A percentile compares a stretch with the other conserved stretches of the same genome.
Conservation (phyloP, 345 rosid genomes). For the Heritiera littoralis region DNA sequence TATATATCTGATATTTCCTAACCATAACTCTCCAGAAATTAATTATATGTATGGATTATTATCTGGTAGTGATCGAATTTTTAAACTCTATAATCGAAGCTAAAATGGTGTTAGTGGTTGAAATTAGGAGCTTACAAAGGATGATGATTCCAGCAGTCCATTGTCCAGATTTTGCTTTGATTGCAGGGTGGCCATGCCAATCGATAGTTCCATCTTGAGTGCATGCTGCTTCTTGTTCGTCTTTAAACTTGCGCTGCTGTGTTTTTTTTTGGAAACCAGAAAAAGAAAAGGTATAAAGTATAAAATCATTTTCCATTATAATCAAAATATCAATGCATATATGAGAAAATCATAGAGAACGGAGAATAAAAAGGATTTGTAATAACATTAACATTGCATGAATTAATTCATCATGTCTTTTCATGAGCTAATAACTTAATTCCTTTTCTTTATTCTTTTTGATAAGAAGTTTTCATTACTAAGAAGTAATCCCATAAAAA, state of each 20-base stretch:
- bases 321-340: too few relatives aligned
- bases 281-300: neutral
- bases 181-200: conserved; percentile 65
- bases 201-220: conserved; percentile 65
- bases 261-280: neutral
- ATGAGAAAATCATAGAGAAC: neutral
- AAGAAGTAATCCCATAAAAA: too few relatives aligned
- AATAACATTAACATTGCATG: neutral
- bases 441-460: neutral
- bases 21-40: too few relatives aligned
- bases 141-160: conserved; percentile 75
- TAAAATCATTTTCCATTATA: neutral
- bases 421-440: neutral
- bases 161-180: conserved; percentile 50
- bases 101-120: neutral
- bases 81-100: too few relatives aligned
- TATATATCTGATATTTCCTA: too few relatives aligned
- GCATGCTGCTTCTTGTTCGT: conserved; percentile 33
- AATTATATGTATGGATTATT: too few relatives aligned
- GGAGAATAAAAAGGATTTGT: too few relatives aligned
- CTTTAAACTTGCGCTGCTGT: conserved; percentile 40
- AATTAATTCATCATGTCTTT: too few relatives aligned
- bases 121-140: conserved; percentile 48
- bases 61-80: too few relatives aligned
- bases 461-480: too few relatives aligned